Conservation (phyloP, 2,329 filamentous ascomycete species). For the Hymenotorrendiella dingleyae region DNA sequence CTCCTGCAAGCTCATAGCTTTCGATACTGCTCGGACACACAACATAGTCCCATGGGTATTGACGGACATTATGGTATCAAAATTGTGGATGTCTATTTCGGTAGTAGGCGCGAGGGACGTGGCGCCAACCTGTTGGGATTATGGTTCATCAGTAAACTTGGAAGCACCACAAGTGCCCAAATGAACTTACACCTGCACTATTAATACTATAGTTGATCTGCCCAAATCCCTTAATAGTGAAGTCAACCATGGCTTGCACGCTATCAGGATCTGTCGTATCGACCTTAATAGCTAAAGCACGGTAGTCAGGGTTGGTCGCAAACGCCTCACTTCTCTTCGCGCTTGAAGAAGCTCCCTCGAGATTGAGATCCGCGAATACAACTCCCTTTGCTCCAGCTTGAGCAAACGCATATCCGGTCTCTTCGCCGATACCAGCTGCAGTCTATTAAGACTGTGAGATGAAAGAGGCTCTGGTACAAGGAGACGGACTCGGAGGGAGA, state of each 20-base stretch:
- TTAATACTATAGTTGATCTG: conserved; percentile 49
- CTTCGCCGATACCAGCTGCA: neutral
- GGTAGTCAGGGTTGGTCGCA: conserved; percentile 24
- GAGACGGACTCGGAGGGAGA: too few species aligned
- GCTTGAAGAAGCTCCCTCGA: conserved; percentile 13
- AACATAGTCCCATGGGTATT: conserved; percentile 32
- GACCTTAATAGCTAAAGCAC: conserved; percentile 20
- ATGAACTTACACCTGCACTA: conserved; percentile 33
- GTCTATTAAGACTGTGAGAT: neutral
- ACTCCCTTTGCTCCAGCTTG: conserved; percentile 10
- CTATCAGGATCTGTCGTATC: conserved; percentile 19
- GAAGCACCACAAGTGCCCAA: neutral
- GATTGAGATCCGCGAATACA: conserved; percentile 26
- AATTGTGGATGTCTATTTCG: conserved; percentile 19
- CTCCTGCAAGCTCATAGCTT: conserved; percentile 10
- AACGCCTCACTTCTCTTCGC: conserved; percentile 24
- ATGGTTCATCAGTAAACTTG: neutral
- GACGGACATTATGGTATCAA: conserved; percentile 28
- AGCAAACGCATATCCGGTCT: conserved; percentile 2
- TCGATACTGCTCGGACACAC: conserved; percentile 29
- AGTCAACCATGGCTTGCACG: conserved; percentile 26
- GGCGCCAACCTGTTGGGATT: neutral
- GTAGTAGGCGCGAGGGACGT: conserved; percentile 11
- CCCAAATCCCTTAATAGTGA: conserved; percentile 39
- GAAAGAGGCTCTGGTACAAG: too few species aligned